These are phyloP conservation scores for Nicotiana sylvestris DNA, from an alignment of 257 asterid genomes.

Conservation along the genomic window DNA sequence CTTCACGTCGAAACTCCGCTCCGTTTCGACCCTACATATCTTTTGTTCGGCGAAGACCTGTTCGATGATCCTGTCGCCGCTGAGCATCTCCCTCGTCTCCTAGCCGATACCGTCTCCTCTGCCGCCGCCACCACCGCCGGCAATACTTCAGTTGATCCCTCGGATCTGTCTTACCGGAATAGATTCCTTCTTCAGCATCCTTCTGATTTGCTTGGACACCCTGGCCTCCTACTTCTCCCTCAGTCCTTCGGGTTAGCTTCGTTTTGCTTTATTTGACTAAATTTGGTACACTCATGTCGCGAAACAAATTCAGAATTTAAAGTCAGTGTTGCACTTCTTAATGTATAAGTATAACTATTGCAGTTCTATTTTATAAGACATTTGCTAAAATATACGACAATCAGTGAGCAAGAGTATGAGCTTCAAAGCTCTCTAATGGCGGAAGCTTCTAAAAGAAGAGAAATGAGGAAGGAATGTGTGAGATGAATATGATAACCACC, in stretches of 20 bases:
- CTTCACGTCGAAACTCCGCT: conserved; percentile 79
- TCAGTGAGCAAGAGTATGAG: too few relatives aligned
- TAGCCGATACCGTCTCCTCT: conserved; percentile 18
- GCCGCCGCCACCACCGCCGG: conserved; percentile 12
- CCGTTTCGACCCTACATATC: conserved; percentile 79
- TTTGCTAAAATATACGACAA: too few relatives aligned
- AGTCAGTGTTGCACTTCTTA: too few relatives aligned
- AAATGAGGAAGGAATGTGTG: too few relatives aligned
- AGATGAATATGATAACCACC: too few relatives aligned
- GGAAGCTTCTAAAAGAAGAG: too few relatives aligned
- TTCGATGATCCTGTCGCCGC: conserved; percentile 86
- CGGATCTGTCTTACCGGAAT: conserved; percentile 80
- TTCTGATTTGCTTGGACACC: conserved; percentile 79
- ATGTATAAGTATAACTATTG: too few relatives aligned
- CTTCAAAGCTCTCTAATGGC: too few relatives aligned
- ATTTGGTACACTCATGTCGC: too few relatives aligned
- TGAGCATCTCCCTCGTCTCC: conserved; percentile 62
- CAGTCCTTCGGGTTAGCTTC: conserved; percentile 73
- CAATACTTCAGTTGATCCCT: conserved; percentile 31
- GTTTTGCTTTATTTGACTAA: background rate
- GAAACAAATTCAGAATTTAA: too few relatives aligned
- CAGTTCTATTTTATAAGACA: too few relatives aligned
- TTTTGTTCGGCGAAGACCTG: conserved; percentile 88
- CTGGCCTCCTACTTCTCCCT: conserved; percentile 91
- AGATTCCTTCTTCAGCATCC: conserved; percentile 75